Evolutionary conservation across 805 yeast species (phyloP).

Genomic region (Kregervanrija delftensis): DNA sequence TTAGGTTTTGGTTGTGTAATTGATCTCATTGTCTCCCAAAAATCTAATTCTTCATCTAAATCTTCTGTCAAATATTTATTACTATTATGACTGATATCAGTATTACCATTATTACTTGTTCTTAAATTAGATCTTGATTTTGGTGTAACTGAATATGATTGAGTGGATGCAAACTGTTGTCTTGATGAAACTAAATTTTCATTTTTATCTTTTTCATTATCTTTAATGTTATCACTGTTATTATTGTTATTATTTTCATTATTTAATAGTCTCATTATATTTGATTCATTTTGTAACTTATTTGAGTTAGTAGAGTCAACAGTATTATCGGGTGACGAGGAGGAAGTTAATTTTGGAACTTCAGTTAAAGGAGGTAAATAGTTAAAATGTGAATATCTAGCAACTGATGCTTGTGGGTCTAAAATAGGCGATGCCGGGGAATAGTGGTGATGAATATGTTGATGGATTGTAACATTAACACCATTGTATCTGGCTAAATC

Average conservation of each 20-base stretch:
- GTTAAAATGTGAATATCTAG: constrained; percentile 65
- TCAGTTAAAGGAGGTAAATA: constrained; percentile 65
- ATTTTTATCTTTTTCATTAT: neutral
- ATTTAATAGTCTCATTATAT: constrained; percentile 39
- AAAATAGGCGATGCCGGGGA: constrained; percentile 34
- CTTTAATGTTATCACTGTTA: neutral
- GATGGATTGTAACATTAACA: constrained; percentile 67
- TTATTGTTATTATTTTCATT: constrained; percentile 13
- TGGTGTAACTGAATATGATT: neutral
- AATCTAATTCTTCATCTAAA: constrained; percentile 57
- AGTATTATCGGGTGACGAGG: constrained; percentile 36
- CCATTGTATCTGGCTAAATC: constrained; percentile 53
- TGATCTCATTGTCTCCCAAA: constrained; percentile 64
- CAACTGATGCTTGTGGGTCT: constrained; percentile 48
- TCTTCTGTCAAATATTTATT: constrained; percentile 32
- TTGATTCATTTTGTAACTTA: constrained; percentile 28
- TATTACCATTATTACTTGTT: constrained; percentile 3
- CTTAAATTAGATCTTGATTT: neutral
- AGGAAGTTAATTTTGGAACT: constrained; percentile 62
- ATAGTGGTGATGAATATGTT: constrained; percentile 79
- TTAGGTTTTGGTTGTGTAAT: constrained; percentile 36
- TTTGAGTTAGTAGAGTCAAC: constrained; percentile 17
- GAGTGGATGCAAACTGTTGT: constrained; percentile 9
- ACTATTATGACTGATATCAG: constrained; percentile 6
- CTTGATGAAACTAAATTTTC: constrained; percentile 4